These are phyloP conservation scores for Otatea glauca DNA, from an alignment of 176 grass and related monocot species.

Conservation along the genomic window DNA sequence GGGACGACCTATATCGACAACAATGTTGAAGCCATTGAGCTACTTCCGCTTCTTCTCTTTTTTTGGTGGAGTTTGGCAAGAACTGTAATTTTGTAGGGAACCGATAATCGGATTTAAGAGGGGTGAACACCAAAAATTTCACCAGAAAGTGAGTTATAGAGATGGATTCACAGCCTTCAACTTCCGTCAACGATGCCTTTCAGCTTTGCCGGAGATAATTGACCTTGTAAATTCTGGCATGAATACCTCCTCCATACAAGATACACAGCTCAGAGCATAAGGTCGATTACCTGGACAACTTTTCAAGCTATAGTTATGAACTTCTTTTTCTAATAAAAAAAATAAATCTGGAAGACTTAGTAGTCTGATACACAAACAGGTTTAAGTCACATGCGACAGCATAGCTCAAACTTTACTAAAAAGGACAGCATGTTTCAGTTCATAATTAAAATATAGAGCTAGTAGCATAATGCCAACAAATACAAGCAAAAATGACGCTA, in stretches of 20 bases:
- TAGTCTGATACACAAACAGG: constrained; percentile 26
- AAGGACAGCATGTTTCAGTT: constrained; percentile 15
- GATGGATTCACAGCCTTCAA: background rate
- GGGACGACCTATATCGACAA: background rate
- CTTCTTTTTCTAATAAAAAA: background rate
- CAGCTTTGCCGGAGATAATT: background rate
- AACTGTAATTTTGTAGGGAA: background rate
- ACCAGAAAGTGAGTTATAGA: background rate
- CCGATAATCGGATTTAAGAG: background rate
- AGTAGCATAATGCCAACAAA: constrained; percentile 1
- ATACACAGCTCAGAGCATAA: background rate
- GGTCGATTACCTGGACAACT: background rate
- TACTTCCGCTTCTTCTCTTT: background rate
- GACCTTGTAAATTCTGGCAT: background rate
- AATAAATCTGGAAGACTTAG: background rate
- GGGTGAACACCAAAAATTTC: background rate
- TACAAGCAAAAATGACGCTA: constrained; percentile 19
- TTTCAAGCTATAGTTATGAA: background rate
- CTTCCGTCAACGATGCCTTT: background rate
- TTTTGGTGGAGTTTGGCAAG: background rate
- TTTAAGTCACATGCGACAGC: background rate
- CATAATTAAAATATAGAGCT: constrained; percentile 17
- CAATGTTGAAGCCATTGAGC: background rate
- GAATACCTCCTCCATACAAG: background rate
- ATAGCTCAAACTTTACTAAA: constrained; percentile 1